Evolutionary conservation across 768 basidiomycete genomes (phyloP), one percentile per base, ranked within the genome.

Genomic region (Fomitopsis serialis): DNA sequence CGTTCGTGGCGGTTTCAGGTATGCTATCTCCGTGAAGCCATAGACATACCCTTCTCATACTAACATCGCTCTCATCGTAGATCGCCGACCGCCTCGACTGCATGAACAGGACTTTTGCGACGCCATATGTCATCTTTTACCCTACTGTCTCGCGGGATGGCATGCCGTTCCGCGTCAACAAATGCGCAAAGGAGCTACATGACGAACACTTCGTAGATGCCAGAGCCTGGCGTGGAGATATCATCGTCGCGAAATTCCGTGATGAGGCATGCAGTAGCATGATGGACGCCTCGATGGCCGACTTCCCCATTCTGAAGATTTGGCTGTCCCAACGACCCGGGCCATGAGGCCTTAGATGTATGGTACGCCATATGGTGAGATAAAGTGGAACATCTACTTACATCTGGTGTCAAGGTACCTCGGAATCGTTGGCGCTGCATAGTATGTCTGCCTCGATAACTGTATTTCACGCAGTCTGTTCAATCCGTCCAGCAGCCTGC

Each of bases 51-150:
- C 11, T 5, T 5, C 29, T 11, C 29, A 13, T 15, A 36, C 50
- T 47, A 45, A 37, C 32, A 29, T 54, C 58, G 53, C 34, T 48
- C 27, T 47, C 59, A 58, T 35, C 62, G 57, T 34, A 91, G 89
- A 73, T 85, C 50, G 76, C 89, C 43, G 86, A 89, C 57, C 79
- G 83, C 19, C 78, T 91, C 22, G 87, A 91, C 55, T 82, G 84
- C 60, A 90, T 92, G 88, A 85, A 80, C 62, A 80, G 80, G 54
- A 88, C 84, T 47, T 90, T 92, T 64, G 72, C 81, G 23, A 79
- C 84, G 57, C 89, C 89, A 13, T 92, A 91, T 71, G 82, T 90
- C 60, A 74, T 91, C 47, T 92, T 89, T 65, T 92, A 88, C 59
- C 89, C 89, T 1, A 72, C 76, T 44, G 66, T 87, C 35, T 87